Conservation (phyloP, 1,284 basidiomycete species). For the Wallemia mellicola region DNA sequence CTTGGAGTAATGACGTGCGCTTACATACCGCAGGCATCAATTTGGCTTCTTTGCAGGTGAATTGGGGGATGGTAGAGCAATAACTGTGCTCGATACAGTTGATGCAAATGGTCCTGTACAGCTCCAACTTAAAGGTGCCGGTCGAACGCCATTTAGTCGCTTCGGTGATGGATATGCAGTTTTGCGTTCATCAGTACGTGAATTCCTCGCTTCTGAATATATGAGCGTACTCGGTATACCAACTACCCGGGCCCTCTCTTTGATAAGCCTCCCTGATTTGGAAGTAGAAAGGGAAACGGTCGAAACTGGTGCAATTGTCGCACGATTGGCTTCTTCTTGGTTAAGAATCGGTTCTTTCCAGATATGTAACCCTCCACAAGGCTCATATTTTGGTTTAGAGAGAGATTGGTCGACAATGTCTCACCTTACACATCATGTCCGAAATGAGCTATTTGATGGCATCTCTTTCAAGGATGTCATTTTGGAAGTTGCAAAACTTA, state of each 20-base stretch:
- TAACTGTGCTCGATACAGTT: conserved; percentile 31
- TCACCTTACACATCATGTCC: conserved; percentile 20
- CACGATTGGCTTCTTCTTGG: conserved; percentile 66
- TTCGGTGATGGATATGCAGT: conserved; percentile 78
- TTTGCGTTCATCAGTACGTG: conserved; percentile 63
- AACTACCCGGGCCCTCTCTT: conserved; percentile 56
- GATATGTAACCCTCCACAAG: conserved; percentile 39
- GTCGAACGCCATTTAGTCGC: conserved; percentile 76
- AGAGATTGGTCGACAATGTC: conserved; percentile 40
- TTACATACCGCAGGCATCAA: conserved; percentile 20
- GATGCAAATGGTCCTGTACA: conserved; percentile 26
- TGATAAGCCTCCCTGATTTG: conserved; percentile 44
- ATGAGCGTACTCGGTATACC: conserved; percentile 65
- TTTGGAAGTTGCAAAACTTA: conserved; percentile 43
- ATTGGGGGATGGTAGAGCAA: conserved; percentile 66
- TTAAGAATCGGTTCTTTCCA: conserved; percentile 77
- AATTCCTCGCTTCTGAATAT: conserved; percentile 24
- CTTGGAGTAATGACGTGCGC: neutral
- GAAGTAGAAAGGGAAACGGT: conserved; percentile 46
- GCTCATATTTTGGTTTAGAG: conserved; percentile 31
- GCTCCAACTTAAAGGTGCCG: conserved; percentile 77
- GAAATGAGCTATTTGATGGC: conserved; percentile 33
- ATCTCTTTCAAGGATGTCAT: conserved; percentile 26
- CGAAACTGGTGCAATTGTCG: conserved; percentile 49
- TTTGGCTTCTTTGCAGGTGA: conserved; percentile 90